Conservation (phyloP, 306 rosid genomes). For the Potentilla sterilis region DNA sequence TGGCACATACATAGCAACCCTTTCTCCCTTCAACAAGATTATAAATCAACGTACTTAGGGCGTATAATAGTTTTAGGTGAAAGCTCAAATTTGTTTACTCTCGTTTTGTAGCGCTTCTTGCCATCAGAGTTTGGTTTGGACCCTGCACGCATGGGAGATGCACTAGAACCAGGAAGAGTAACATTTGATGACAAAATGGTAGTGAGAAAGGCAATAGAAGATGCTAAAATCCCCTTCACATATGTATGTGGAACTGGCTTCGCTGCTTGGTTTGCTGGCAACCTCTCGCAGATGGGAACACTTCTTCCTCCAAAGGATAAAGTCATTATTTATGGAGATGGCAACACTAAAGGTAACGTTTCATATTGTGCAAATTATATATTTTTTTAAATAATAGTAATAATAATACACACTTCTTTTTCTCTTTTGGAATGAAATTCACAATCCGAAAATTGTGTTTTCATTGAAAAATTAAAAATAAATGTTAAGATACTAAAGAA, state of each 20-base stretch:
- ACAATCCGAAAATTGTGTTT: no score
- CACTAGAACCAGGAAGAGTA: slow-evolving; percentile 80
- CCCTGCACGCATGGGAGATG: slow-evolving; percentile 70
- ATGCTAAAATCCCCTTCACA: slow-evolving; percentile 72
- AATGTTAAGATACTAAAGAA: no score
- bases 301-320: slow-evolving; percentile 65
- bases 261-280: slow-evolving; percentile 70
- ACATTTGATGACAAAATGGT: slow-evolving; percentile 79
- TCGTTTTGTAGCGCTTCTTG: slow-evolving; percentile 89
- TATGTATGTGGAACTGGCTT: slow-evolving; percentile 64
- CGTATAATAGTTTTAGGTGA: no score
- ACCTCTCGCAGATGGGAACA: slow-evolving; percentile 67
- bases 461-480: no score
- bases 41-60: no score
- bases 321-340: slow-evolving; percentile 65
- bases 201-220: slow-evolving; percentile 69
- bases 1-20: no score
- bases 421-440: no score
- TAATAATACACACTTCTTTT: no score
- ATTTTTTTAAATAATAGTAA: no score
- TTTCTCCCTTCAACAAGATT: background rate
- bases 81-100: no score
- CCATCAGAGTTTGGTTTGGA: slow-evolving; percentile 95
- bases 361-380: background rate
- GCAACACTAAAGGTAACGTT: slow-evolving; percentile 61